Percentiles rank a stretch among this genome's conserved stretches.
These are phyloP conservation scores for Trichoderma atroviride DNA, from an alignment of 2,329 filamentous ascomycete species.

Conservation along the genomic window DNA sequence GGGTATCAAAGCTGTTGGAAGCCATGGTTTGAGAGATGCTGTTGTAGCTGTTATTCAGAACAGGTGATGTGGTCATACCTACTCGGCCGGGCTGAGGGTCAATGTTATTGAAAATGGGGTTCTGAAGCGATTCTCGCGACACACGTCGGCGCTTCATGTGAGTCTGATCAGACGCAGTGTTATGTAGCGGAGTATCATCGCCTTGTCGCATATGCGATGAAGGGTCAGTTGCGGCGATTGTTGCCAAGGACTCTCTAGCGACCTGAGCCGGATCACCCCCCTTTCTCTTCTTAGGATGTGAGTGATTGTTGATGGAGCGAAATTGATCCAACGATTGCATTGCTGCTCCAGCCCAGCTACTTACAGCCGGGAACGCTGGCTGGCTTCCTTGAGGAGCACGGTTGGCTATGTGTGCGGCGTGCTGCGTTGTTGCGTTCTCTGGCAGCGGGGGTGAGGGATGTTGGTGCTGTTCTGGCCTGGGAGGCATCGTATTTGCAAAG, in stretches of 20 bases:
- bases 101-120: conserved; percentile 6
- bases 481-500: conserved; percentile 7
- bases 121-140: conserved; percentile 32
- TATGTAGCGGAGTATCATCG: conserved; percentile 28
- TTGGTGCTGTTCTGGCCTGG: conserved; percentile 19
- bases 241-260: conserved; percentile 7
- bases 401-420: neutral
- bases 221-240: neutral
- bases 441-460: conserved; percentile 5
- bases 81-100: conserved; percentile 27
- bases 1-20: conserved; percentile 30
- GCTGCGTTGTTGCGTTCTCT: neutral
- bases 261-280: conserved; percentile 13
- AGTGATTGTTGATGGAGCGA: conserved; percentile 12
- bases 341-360: conserved; percentile 12
- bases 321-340: conserved; percentile 22
- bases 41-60: conserved; percentile 20
- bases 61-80: conserved; percentile 28
- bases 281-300: conserved; percentile 15
- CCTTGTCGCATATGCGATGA: conserved; percentile 21
- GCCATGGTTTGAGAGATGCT: conserved; percentile 26
- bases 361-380: neutral
- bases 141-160: conserved; percentile 35
- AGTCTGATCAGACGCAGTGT: conserved; percentile 24
- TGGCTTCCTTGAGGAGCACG: conserved; percentile 4